Base-by-base conservation (phyloP, 768 basidiomycete genomes). In the Pulveroboletus sp. region DNA sequence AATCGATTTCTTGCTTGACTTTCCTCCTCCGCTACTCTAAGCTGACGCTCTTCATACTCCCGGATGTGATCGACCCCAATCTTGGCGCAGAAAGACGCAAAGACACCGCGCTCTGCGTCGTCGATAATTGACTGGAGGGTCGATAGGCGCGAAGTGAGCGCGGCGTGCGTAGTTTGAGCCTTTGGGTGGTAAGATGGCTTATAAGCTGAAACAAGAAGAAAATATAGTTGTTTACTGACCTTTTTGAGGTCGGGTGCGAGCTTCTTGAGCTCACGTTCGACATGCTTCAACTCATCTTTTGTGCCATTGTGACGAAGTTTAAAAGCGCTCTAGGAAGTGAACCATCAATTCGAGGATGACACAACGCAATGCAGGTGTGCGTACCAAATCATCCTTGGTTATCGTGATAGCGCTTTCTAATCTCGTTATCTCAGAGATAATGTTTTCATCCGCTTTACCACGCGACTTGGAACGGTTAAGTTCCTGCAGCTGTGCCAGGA, bases 21-120 rank as follows among this genome's bases (percentile, higher is more conserved):
- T 66, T 93, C 92, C 58, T 90, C 89, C 66, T 93, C 86, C 0
- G 90, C 91, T 20, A 90, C 80, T 65, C 86, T 89, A 25, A 97
- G 73, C 61, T 95, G 92, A 19, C 87, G 82, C 62, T 92, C 88
- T 68, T 98, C 95, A 63, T 94, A 99, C 57, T 94, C 91, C 23
- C 94, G 82, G 53, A 99, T 92, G 67, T 84, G 84, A 14, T 70
- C 65, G 7, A 97, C 85, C 10, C 82, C 78, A 55, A 97, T 93
- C 56, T 81, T 78, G 32, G 69, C 64, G 63, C 94, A 97, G 71
- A 99, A 97, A 4, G 70, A 66, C 1, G 67, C 72, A 61, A 94
- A 98, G 12, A 94, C 70, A 3, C 72, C 72, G 60, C 92, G 90
- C 62, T 97, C 97, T 1, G 89, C 92, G 7, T 71, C 74, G 55